Evolutionary conservation across 768 basidiomycete species (phyloP).

Genomic region (Zangia roseola): DNA sequence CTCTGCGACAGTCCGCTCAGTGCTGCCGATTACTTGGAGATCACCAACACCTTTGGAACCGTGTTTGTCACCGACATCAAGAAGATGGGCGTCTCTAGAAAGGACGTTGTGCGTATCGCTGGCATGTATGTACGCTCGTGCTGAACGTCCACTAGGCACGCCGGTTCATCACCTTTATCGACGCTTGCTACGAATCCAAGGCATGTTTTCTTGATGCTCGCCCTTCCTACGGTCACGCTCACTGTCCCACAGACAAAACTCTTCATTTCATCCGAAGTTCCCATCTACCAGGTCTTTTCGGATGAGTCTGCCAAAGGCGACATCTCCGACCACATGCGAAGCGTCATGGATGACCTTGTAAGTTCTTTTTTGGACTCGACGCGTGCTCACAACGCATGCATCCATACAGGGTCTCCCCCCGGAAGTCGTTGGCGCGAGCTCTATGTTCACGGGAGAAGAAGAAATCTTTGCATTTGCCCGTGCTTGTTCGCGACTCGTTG

Average conservation of each 20-base stretch:
- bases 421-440: conserved; percentile 74
- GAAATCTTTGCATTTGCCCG: conserved; percentile 97
- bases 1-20: conserved; percentile 88
- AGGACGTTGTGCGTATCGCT: conserved; percentile 66
- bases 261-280: conserved; percentile 89
- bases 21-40: conserved; percentile 94
- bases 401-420: conserved; percentile 66
- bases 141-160: conserved; percentile 55
- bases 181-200: conserved; percentile 94
- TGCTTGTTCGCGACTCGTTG: conserved; percentile 81
- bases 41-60: conserved; percentile 84
- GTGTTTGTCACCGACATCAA: conserved; percentile 87
- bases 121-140: background rate
- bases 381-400: background rate
- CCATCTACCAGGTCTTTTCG: conserved; percentile 87
- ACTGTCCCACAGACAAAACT: conserved; percentile 86
- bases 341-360: conserved; percentile 95
- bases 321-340: conserved; percentile 84
- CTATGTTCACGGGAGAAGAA: conserved; percentile 95
- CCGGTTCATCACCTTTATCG: conserved; percentile 96
- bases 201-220: conserved; percentile 33
- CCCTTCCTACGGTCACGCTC: conserved; percentile 24
- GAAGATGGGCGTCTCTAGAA: conserved; percentile 81
- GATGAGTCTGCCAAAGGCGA: conserved; percentile 51
- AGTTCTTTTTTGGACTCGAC: conserved; percentile 15